Percentiles rank a stretch among this genome's conserved stretches.
phyloP scores from a whole-genome alignment of 179 eudicot species.

The Pouteria campechiana region DNA sequence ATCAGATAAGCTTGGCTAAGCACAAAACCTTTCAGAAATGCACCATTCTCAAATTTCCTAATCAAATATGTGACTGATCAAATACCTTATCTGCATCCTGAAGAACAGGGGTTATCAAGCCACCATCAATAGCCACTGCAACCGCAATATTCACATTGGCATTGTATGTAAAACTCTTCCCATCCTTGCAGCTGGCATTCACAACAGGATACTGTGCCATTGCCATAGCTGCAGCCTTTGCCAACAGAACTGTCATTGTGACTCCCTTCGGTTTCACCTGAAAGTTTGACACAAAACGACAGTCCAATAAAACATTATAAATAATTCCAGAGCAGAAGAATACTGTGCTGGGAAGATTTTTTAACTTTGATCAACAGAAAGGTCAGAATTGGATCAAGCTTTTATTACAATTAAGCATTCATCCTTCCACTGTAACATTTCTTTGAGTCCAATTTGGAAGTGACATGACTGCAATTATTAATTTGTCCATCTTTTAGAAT shows the following conservation, averaged over 20 bases:
- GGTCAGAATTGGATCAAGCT: no score
- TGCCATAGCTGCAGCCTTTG: constrained; percentile 96
- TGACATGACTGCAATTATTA: no score
- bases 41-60: neutral
- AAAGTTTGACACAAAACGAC: constrained; percentile 3
- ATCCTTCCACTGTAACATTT: no score
- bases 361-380: no score
- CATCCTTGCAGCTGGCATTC: constrained; percentile 82
- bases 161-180: constrained; percentile 83
- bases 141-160: constrained; percentile 82
- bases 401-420: no score
- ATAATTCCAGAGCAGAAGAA: no score
- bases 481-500: no score
- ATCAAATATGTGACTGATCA: neutral
- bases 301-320: neutral
- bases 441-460: no score
- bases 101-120: constrained; percentile 97
- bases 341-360: no score
- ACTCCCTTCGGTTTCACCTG: constrained; percentile 94
- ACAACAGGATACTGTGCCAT: constrained; percentile 86
- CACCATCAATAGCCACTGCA: constrained; percentile 93
- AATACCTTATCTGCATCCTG: constrained; percentile 95
- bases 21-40: neutral
- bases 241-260: constrained; percentile 92
- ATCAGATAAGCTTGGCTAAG: neutral